Evolutionary conservation across 768 basidiomycete species (phyloP), one percentile per base, ranked within the genome.

Genomic region (Scleroderma bovista): DNA sequence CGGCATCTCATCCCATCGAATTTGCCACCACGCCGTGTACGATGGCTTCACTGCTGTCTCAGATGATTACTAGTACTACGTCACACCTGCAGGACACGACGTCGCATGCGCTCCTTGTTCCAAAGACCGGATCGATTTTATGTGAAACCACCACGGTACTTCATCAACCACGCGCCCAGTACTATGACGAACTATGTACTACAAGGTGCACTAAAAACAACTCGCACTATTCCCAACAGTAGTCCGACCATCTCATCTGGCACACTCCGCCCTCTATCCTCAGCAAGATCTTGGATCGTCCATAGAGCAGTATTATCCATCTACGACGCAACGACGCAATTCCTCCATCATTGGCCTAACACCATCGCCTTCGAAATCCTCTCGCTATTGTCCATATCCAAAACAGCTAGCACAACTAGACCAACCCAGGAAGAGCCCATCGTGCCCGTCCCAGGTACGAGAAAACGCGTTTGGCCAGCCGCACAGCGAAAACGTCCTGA

Each of bases 21-120:
- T n/a, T n/a, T n/a, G n/a, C n/a, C n/a, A n/a, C n/a, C n/a, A n/a
- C n/a, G n/a, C n/a, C n/a, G n/a, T n/a, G n/a, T n/a, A n/a, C n/a
- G n/a, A n/a, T n/a, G n/a, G n/a, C n/a, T 50, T 58, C 55, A 61
- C 64, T 9, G 4, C 26, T 9, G 26, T 29, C 51, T 62, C 64
- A 43, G 66, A 60, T 55, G 66, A 68, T 64, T 67, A 67, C n/a
- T n/a, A n/a, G n/a, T n/a, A n/a, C 58, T 64, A 66, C 52, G 46
- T 62, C 50, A 22, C 61, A 50, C 48, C 66, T 52, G 39, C 60
- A 50, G 16, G 47, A 66, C 64, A 64, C 61, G 63, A 63, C 33
- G 56, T 42, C 51, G 48, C 63, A 59, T 61, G 50, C n/a, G n/a
- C n/a, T n/a, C n/a, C n/a, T n/a, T n/a, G n/a, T n/a, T n/a, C n/a